phyloP scores from a whole-genome alignment of 2,329 filamentous ascomycete species.

The Pleomassaria siparia region DNA sequence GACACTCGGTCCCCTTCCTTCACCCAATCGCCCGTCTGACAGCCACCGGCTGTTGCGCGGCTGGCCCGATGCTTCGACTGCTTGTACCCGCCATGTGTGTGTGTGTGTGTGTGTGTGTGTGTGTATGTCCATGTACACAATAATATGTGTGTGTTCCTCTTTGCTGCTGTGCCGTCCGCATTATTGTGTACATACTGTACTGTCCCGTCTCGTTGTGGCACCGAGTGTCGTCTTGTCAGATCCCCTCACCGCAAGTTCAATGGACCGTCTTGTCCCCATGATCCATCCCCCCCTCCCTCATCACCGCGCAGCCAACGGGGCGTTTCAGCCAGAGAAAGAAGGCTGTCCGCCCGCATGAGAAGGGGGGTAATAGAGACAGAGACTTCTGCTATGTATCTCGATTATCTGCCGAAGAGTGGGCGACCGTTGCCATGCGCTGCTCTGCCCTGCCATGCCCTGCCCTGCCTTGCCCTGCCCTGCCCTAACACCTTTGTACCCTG shows the following conservation, averaged over 20 bases:
- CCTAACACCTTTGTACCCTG: no score
- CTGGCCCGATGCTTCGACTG: conserved; percentile 11
- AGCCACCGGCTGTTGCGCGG: conserved; percentile 22
- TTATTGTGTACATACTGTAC: no score
- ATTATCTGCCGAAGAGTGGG: conserved; percentile 25
- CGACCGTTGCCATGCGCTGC: conserved; percentile 23
- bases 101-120: no score
- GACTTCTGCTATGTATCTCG: conserved; percentile 13
- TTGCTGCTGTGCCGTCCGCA: no score
- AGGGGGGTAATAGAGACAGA: no score
- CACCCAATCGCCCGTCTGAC: conserved; percentile 20
- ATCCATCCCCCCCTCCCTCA: conserved; percentile 14
- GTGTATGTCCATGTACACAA: no score
- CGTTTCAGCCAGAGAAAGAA: conserved; percentile 24
- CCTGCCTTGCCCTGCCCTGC: no score
- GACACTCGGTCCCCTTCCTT: conserved; percentile 14
- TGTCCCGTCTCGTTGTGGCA: not conserved
- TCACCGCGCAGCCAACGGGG: conserved; percentile 19
- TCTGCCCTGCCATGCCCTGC: no score
- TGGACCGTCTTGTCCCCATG: conserved; percentile 10
- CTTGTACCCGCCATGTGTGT: not conserved
- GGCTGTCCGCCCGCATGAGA: conserved; percentile 10
- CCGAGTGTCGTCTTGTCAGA: not conserved
- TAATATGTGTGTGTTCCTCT: no score
- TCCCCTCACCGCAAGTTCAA: conserved; percentile 18